Conservation (phyloP, 257 asterid species). For the Plantago major region DNA sequence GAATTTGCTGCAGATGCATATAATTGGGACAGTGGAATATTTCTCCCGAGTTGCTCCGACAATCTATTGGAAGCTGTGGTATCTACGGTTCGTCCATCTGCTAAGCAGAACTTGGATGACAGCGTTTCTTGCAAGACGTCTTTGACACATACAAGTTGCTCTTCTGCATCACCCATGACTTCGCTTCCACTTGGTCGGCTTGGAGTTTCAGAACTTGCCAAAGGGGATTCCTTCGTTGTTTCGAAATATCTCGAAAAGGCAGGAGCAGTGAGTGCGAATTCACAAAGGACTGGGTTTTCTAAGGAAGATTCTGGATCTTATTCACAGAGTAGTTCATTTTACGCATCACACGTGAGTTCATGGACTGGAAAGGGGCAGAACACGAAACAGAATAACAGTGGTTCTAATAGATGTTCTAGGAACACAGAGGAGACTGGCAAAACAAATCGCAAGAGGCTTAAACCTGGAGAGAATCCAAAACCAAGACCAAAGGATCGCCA, state of each 20-base stretch:
- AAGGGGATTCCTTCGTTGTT: constrained; percentile 53
- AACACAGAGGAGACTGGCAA: constrained; percentile 54
- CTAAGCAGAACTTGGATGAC: constrained; percentile 41
- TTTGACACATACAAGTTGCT: constrained; percentile 44
- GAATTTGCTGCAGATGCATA: constrained; percentile 30
- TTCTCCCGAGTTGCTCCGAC: constrained; percentile 40
- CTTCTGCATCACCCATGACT: constrained; percentile 34
- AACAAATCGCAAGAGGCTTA: constrained; percentile 74
- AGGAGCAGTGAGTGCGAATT: constrained; percentile 41
- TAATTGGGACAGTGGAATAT: constrained; percentile 35
- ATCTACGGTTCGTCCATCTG: constrained; percentile 37
- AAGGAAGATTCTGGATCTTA: constrained; percentile 44
- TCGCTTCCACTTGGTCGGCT: constrained; percentile 42
- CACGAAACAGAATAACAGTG: constrained; percentile 47
- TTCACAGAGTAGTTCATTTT: constrained; percentile 60
- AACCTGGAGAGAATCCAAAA: constrained; percentile 87
- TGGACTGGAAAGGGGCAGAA: constrained; percentile 56
- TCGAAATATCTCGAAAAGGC: constrained; percentile 47
- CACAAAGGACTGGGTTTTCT: constrained; percentile 31
- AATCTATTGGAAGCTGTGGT: constrained; percentile 74
- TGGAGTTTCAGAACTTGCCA: constrained; percentile 39
- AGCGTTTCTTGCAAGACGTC: constrained; percentile 50
- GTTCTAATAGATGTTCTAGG: constrained; percentile 61
- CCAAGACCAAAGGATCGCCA: constrained; percentile 98
- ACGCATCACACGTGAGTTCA: constrained; percentile 66